phyloP scores from a whole-genome alignment of 2,329 filamentous ascomycete genomes.

The Claviceps sp. region DNA sequence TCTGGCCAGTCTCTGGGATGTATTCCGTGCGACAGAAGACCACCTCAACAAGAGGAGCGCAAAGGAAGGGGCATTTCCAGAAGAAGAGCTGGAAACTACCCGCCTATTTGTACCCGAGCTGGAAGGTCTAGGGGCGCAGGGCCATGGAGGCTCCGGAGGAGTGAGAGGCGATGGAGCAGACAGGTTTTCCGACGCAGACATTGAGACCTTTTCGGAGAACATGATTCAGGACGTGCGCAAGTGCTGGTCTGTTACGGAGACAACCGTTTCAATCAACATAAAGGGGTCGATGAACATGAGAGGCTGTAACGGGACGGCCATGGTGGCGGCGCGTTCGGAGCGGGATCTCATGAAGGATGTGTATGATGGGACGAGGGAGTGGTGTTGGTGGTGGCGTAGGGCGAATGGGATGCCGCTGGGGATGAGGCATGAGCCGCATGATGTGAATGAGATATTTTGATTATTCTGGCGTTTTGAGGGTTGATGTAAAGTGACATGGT shows the following conservation, averaged over 20 bases:
- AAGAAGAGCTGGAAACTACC: conserved; percentile 7
- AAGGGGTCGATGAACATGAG: conserved; percentile 25
- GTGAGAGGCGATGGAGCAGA: neutral
- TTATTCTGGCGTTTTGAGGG: neutral
- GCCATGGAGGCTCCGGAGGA: neutral
- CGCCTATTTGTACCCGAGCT: conserved; percentile 12
- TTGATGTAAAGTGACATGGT: neutral
- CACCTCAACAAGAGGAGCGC: conserved; percentile 9
- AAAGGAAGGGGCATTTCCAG: conserved; percentile 6
- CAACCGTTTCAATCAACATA: conserved; percentile 24
- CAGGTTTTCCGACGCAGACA: conserved; percentile 13
- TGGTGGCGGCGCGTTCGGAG: conserved; percentile 18
- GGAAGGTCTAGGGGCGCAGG: neutral
- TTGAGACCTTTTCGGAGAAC: conserved; percentile 26
- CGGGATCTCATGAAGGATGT: conserved; percentile 18
- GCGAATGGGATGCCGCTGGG: neutral
- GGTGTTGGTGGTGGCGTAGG: conserved; percentile 21
- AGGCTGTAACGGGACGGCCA: conserved; percentile 18
- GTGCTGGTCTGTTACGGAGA: conserved; percentile 27
- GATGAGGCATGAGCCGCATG: neutral
- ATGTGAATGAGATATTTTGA: conserved; percentile 3
- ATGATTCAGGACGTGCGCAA: conserved; percentile 31
- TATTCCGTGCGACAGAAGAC: conserved; percentile 9
- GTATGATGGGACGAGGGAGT: conserved; percentile 17
- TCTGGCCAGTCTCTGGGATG: conserved; percentile 9